Evolutionary conservation across 495 filamentous ascomycete genomes (phyloP).

Genomic region (Acidiella bohemica): DNA sequence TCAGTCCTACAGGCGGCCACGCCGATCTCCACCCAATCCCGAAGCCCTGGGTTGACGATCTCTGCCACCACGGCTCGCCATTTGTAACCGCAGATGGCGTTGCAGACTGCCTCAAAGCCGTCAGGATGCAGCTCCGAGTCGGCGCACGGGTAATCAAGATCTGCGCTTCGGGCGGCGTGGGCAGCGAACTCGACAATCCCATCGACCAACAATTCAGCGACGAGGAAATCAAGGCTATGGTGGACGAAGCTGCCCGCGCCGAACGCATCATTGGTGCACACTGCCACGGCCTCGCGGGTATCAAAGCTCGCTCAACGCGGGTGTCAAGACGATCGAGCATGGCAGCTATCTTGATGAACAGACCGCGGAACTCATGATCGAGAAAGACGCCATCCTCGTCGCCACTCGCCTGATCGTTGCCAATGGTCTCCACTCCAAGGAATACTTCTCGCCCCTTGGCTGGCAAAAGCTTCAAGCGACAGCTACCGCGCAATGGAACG

Average conservation of each 20-base stretch:
- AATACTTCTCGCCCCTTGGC: conserved; percentile 5
- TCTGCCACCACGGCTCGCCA: conserved; percentile 4
- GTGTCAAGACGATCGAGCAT: conserved; percentile 20
- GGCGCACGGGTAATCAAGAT: conserved; percentile 21
- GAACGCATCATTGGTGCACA: conserved; percentile 16
- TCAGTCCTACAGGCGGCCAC: conserved; percentile 13
- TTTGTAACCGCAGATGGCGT: conserved; percentile 13
- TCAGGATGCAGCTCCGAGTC: conserved; percentile 18
- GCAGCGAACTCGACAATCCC: conserved; percentile 9
- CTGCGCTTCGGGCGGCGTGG: conserved; percentile 14
- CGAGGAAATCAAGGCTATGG: conserved; percentile 18
- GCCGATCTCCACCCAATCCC: conserved; percentile 10
- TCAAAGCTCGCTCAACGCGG: conserved; percentile 13
- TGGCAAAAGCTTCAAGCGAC: conserved; percentile 3
- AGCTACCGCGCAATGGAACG: conserved; percentile 9
- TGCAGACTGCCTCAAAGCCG: conserved; percentile 17
- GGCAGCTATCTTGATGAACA: conserved; percentile 16
- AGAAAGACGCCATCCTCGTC: conserved; percentile 17
- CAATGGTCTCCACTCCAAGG: conserved; percentile 5
- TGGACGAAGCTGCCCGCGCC: conserved; percentile 14
- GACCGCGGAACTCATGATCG: conserved; percentile 16
- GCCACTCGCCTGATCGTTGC: conserved; percentile 10
- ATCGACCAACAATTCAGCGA: conserved; percentile 12
- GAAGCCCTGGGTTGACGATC: conserved; percentile 10
- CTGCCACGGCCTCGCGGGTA: conserved; percentile 16